Percentiles rank a stretch among this genome's conserved stretches.
Evolutionary conservation across 1,284 basidiomycete species (phyloP).

Genomic region (Omphalotus olearius): DNA sequence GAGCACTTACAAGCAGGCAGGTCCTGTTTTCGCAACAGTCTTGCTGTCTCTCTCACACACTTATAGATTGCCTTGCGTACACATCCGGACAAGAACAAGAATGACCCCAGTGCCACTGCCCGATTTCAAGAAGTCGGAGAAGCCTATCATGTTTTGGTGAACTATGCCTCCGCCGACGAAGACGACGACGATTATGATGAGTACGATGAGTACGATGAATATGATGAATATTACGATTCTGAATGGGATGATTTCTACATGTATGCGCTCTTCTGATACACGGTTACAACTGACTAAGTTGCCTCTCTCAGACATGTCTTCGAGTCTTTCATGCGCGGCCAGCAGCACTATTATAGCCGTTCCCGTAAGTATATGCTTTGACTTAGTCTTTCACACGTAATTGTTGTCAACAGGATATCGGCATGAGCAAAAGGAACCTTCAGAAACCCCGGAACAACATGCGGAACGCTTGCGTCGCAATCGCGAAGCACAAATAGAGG

Average conservation of each 20-base stretch:
- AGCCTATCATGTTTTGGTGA: constrained; percentile 58
- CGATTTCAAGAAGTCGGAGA: constrained; percentile 66
- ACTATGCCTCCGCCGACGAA: constrained; percentile 34
- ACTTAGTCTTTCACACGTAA: constrained; percentile 1
- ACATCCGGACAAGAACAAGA: constrained; percentile 73
- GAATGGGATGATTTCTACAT: constrained; percentile 1
- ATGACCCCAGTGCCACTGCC: constrained; percentile 56
- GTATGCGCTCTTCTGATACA: background rate
- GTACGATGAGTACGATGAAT: constrained; percentile 25
- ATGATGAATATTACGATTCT: constrained; percentile 20
- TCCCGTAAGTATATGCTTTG: constrained; percentile 26
- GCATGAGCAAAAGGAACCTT: constrained; percentile 10
- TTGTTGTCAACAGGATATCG: background rate
- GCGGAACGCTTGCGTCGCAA: constrained; percentile 43
- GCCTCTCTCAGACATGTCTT: constrained; percentile 38
- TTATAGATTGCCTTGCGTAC: constrained; percentile 58
- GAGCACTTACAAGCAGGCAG: constrained; percentile 62
- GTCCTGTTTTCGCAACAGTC: constrained; percentile 6
- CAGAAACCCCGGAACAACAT: constrained; percentile 47
- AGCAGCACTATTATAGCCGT: constrained; percentile 22
- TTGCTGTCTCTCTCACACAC: constrained; percentile 1
- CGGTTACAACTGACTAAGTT: background rate
- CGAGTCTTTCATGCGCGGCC: constrained; percentile 38
- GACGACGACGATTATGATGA: constrained; percentile 32
- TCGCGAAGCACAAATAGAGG: constrained; percentile 50